phyloP scores from a whole-genome alignment of 2,329 filamentous ascomycete species.

The Botryotinia calthae region DNA sequence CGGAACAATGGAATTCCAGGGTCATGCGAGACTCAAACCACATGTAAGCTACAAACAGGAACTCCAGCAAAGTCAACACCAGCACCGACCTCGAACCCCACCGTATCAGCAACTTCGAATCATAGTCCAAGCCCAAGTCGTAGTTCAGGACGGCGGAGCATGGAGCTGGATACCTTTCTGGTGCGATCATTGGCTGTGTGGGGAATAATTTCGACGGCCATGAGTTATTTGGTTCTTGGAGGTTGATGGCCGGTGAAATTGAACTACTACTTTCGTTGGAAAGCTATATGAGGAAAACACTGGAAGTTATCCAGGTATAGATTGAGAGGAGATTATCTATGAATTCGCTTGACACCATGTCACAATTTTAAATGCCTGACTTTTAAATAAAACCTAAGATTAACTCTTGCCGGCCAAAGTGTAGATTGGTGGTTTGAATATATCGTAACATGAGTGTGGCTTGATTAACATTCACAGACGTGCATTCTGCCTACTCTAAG shows the following conservation, averaged over 20 bases:
- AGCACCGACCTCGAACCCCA: not conserved
- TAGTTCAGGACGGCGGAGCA: not conserved
- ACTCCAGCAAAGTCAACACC: not conserved
- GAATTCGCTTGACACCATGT: fast-evolving
- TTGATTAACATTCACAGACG: not conserved
- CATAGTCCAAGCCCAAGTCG: not conserved
- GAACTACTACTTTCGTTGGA: fast-evolving
- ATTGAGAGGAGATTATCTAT: not conserved
- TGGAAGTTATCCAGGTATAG: not conserved
- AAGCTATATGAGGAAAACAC: fast-evolving
- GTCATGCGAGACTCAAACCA: not conserved
- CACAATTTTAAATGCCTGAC: not conserved
- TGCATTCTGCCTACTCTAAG: not conserved
- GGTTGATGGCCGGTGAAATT: not conserved
- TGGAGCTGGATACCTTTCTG: not conserved
- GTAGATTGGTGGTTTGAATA: not conserved
- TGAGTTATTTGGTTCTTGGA: not conserved
- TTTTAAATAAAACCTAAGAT: not conserved
- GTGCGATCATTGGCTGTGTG: not conserved
- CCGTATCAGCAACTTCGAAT: not conserved
- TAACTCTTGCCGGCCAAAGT: not conserved
- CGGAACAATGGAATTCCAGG: not conserved
- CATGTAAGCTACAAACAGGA: not conserved
- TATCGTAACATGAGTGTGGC: not conserved
- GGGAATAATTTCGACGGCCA: not conserved